Base-by-base conservation (phyloP, 23 red algal species). In the Gracilaria caudata region DNA sequence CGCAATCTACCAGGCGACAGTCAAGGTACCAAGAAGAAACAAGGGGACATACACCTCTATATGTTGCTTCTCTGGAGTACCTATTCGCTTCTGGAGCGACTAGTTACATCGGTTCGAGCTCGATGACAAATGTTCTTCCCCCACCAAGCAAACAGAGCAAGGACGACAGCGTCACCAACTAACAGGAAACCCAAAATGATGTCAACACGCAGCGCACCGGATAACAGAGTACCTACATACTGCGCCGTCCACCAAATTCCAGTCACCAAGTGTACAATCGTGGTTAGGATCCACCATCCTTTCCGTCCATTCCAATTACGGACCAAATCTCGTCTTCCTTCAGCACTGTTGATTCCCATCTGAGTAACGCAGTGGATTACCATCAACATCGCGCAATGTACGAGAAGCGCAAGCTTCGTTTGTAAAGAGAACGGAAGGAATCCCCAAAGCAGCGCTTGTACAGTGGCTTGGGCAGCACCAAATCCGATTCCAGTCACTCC, bases 321-420 rank as follows among this genome's bases (percentile, higher is more conserved):
- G 7, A 75, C 25, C 38, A 75, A 9, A 47, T 75, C 70, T 17
- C 25, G 19, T 49, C 70, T 75, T 46, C 70, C 70, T 30, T 75
- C 70, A 21, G 70, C 70, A 12, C 70, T 25, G 13, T n/a, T 29
- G 25, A 75, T 75, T 28, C 3, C 70, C 43, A 75, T 49, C 21
- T 46, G 37, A 46, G 20, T 29, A 1, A 49, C 43, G 7, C 70
- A 43, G 20, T 75, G 39, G 4, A 75, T 47, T 17, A 46, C 40
- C 19, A 26, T 43, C 40, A 75, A 29, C 70, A 75, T 49, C 8
- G 21, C 1, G 4, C 0, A 28, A 49, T 75, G 70, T 49, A 26
- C 11, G 19, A 49, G 21, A 6, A 75, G 24, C 11, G 29, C 37
- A 17, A 75, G 70, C 16, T 46, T 43, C 17, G 10, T 20, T 24